Conservation (phyloP, 1,284 basidiomycete genomes). For the Fomitopsis pinicola region DNA sequence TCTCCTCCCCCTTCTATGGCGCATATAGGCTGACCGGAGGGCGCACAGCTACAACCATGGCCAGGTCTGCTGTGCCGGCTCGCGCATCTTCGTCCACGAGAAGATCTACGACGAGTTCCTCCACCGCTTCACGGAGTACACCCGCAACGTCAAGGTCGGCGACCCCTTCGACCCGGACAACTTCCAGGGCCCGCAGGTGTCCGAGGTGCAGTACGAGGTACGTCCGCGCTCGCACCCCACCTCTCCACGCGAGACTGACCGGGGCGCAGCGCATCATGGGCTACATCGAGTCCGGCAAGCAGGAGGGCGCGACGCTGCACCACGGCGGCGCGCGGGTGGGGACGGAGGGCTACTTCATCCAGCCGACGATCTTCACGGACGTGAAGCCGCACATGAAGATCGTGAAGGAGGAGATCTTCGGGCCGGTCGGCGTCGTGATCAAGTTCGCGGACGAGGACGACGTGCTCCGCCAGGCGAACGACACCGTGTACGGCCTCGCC, state of each 20-base stretch:
- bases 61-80: conserved; percentile 83
- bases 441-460: conserved; percentile 64
- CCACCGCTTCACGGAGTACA: conserved; percentile 53
- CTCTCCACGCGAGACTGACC: neutral
- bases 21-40: neutral
- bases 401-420: conserved; percentile 89
- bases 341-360: conserved; percentile 70
- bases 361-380: conserved; percentile 87
- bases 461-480: conserved; percentile 78
- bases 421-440: conserved; percentile 75
- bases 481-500: conserved; percentile 79
- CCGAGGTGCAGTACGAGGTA: conserved; percentile 62
- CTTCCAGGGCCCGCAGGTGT: conserved; percentile 90
- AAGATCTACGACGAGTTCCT: conserved; percentile 81
- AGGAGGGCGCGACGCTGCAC: conserved; percentile 80
- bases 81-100: conserved; percentile 83
- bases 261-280: conserved; percentile 68
- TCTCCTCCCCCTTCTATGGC: neutral
- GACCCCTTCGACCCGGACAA: conserved; percentile 74
- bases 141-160: conserved; percentile 61
- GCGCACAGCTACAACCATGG: conserved; percentile 68
- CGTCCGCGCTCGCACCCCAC: conserved; percentile 2
- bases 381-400: conserved; percentile 80
- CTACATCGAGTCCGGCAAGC: conserved; percentile 84
- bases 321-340: conserved; percentile 76